These are phyloP conservation scores for Pyronema domesticum DNA, from an alignment of 495 filamentous ascomycete genomes.

Conservation along the genomic window DNA sequence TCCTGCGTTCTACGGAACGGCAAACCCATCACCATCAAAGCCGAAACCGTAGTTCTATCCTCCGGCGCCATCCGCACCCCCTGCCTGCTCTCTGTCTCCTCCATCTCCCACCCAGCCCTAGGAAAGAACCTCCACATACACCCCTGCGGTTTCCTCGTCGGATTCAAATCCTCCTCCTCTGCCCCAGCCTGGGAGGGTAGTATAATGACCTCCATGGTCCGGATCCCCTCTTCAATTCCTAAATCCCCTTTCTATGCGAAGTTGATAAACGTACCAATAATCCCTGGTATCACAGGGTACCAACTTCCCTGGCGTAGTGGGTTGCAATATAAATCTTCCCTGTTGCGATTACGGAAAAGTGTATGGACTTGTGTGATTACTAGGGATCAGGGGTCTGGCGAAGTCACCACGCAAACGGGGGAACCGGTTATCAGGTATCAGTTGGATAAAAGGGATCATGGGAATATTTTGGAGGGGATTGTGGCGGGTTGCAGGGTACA, in stretches of 20 bases:
- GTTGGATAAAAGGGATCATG: not conserved
- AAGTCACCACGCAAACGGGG: not conserved
- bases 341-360: not conserved
- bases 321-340: not conserved
- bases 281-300: not conserved
- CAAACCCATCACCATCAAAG: not conserved
- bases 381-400: not conserved
- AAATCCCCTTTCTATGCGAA: slow-evolving; percentile 67
- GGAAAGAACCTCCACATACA: slow-evolving; percentile 73
- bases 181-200: slow-evolving; percentile 22
- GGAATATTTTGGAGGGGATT: not conserved
- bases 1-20: not conserved
- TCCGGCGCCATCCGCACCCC: slow-evolving; percentile 58
- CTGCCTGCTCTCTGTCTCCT: slow-evolving; percentile 55
- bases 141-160: slow-evolving; percentile 43
- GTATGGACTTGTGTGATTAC: not conserved
- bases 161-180: slow-evolving; percentile 28
- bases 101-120: slow-evolving; percentile 50
- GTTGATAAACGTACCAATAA: slow-evolving; percentile 51
- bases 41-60: slow-evolving; percentile 36
- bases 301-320: slow-evolving; percentile 1
- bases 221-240: slow-evolving; percentile 66
- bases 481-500: not conserved
- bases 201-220: slow-evolving; percentile 58
- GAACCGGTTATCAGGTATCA: not conserved